Evolutionary conservation across 1,284 basidiomycete species (phyloP).

Genomic region (Heterobasidion annosum): DNA sequence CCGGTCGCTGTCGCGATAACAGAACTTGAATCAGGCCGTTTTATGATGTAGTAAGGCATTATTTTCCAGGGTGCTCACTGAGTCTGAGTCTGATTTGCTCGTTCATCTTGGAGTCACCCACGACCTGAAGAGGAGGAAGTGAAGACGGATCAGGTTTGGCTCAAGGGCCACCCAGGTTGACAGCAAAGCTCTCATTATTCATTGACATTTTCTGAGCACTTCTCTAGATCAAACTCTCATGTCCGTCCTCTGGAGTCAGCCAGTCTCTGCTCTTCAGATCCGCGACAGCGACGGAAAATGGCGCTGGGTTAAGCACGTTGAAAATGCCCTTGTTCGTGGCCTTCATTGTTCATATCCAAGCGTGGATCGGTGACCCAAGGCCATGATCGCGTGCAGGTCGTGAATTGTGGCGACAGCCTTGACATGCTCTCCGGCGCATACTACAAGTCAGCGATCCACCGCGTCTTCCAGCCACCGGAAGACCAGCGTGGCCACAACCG

Average conservation of each 20-base stretch:
- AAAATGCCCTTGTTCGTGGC: conserved; percentile 37
- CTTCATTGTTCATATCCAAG: no score
- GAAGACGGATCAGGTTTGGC: conserved; percentile 49
- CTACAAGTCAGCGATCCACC: conserved; percentile 26
- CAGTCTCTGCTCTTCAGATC: conserved; percentile 49
- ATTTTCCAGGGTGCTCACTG: neutral
- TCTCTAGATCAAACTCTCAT: neutral
- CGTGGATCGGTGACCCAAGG: neutral
- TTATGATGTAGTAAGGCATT: conserved; percentile 24
- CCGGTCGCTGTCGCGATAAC: neutral
- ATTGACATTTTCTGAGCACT: neutral
- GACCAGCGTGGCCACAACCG: conserved; percentile 38
- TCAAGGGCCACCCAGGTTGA: conserved; percentile 54
- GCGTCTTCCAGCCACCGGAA: conserved; percentile 33
- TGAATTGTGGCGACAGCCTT: conserved; percentile 52
- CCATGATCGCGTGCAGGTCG: conserved; percentile 20
- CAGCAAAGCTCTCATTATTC: neutral
- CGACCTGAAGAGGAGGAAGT: conserved; percentile 38
- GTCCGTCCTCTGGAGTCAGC: conserved; percentile 52
- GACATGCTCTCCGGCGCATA: conserved; percentile 47
- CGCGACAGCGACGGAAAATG: conserved; percentile 36
- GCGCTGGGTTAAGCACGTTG: conserved; percentile 51
- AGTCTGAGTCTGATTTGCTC: neutral
- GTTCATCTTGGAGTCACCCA: conserved; percentile 16
- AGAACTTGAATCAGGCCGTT: conserved; percentile 12